These are phyloP conservation scores for Pythium grandisporangium DNA, from an alignment of 352 stramenopile genomes.

Conservation along the genomic window DNA sequence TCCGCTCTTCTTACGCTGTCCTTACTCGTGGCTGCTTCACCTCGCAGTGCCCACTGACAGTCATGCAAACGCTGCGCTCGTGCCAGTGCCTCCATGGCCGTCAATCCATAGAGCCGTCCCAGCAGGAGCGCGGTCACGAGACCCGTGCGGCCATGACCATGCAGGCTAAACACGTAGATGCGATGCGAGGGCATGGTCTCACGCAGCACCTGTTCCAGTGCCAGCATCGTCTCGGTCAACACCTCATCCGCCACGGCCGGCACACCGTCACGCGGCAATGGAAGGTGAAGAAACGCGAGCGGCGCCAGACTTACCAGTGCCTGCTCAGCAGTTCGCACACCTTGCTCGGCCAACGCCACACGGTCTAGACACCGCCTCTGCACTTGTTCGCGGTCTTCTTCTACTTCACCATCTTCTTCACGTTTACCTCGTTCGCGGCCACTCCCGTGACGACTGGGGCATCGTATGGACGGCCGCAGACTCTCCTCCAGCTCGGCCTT, in stretches of 20 bases:
- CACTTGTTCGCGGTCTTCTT: constrained; percentile 19
- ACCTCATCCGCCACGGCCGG: constrained; percentile 11
- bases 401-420: constrained; percentile 4
- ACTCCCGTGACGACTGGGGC: constrained; percentile 5
- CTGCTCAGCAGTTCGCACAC: constrained; percentile 20
- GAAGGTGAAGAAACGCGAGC: constrained; percentile 43
- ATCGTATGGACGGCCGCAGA: constrained; percentile 5
- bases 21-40: constrained; percentile 18
- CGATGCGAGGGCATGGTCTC: constrained; percentile 31
- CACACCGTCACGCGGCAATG: constrained; percentile 34
- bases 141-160: constrained; percentile 61
- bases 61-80: constrained; percentile 60
- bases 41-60: constrained; percentile 31
- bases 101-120: constrained; percentile 58
- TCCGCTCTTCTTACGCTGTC: too few species aligned
- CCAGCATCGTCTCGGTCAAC: constrained; percentile 17
- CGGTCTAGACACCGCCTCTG: too few species aligned
- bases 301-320: constrained; percentile 19
- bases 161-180: constrained; percentile 69
- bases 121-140: constrained; percentile 59
- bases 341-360: constrained; percentile 35
- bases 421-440: constrained; percentile 3
- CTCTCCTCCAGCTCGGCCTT: constrained; percentile 17
- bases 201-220: constrained; percentile 41
- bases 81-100: constrained; percentile 43